Conservation (phyloP, 2,329 filamentous ascomycete genomes). For the Colletotrichum liaoningense region DNA sequence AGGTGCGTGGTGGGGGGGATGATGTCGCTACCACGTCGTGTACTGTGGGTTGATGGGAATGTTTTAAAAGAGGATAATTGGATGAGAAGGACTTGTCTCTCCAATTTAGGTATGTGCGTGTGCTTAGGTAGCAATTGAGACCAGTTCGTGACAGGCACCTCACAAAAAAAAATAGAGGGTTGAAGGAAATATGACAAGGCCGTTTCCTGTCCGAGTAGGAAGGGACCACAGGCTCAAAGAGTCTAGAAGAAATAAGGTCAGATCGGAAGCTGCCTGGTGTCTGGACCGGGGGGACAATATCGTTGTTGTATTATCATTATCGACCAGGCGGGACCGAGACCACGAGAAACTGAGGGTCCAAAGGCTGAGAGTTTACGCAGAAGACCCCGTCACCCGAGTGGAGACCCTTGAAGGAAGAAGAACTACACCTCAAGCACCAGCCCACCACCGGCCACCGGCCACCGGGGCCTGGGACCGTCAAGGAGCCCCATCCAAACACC, state of each 20-base stretch:
- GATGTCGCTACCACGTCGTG: neutral
- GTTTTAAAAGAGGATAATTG: neutral
- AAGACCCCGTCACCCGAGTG: neutral
- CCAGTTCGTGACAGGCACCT: neutral
- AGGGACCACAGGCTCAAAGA: neutral
- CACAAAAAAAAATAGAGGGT: neutral
- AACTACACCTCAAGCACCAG: neutral
- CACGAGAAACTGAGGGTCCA: neutral
- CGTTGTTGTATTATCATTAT: slow-evolving; percentile 11
- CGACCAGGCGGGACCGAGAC: neutral
- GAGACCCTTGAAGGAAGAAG: neutral
- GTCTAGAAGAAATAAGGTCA: neutral
- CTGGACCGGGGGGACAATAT: neutral
- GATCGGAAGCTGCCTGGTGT: neutral
- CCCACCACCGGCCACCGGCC: neutral
- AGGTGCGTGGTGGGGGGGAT: neutral
- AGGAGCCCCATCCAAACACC: slow-evolving; percentile 11
- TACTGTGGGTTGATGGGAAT: neutral
- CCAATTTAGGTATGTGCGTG: neutral
- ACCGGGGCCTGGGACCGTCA: neutral
- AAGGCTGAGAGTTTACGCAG: neutral
- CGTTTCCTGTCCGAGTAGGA: neutral
- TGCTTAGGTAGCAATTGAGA: slow-evolving; percentile 16
- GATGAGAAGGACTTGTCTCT: neutral
- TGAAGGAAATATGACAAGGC: neutral